Base-by-base conservation (phyloP, 495 filamentous ascomycete species). In the Hypoxylon perforatum region DNA sequence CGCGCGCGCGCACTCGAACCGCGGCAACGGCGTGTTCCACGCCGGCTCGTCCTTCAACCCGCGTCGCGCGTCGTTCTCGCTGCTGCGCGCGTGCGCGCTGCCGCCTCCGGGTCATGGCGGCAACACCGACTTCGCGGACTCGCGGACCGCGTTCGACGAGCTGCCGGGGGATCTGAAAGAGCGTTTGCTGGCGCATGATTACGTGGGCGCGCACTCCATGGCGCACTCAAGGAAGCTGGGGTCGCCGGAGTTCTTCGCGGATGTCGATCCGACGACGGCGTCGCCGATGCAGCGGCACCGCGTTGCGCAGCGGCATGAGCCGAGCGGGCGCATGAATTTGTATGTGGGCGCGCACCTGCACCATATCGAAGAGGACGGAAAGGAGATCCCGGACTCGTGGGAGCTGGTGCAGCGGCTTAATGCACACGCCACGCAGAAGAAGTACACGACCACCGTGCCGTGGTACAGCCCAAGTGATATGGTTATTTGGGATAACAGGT, bases 401-500 rank as follows among this genome's bases (percentile, higher is more conserved):
- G 75, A 71, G 12, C 51, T 88, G 45, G 66, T 86, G 0, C 67
- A 80, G 23, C 62, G 55, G 12, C 71, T 89, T 33, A 81, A 82
- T 42, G 57, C 56, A 2, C 84, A 85, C 58, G 77, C 77, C 1
- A 83, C 79, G 7, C 80, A 85, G 76, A 74, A 80, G 0, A 81
- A 84, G 53, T 84, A 84, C 67, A 74, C 76, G 0, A 42, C 84
- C 5, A 76, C 72, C 2, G 78, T 87, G 4, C 65, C 72, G 33
- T 88, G 87, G 85, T 54, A 81, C 42, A 60, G 77, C 10, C 57
- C 70, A 0, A 78, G 84, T 0, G 87, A 88, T 68, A 53, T 88
- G 67, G 72, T 87, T 7, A 80, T 87, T 19, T 89, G 87, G 87
- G 87, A 89, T 57, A 89, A 88, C 65, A 81, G 81, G 0, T 77